Base-by-base conservation (phyloP, 768 basidiomycete genomes). In the Kwoniella dendrophila region DNA sequence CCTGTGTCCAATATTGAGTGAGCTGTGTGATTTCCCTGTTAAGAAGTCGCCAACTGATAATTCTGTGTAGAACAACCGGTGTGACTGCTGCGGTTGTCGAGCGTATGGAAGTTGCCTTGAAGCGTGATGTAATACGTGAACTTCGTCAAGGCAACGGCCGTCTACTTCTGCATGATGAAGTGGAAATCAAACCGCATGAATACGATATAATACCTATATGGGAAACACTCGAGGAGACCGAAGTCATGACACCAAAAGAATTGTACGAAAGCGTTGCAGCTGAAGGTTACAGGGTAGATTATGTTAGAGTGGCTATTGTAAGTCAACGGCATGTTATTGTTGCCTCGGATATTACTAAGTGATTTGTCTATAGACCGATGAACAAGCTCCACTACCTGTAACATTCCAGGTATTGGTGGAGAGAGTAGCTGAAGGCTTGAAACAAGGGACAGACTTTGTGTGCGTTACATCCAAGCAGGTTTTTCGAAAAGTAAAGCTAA, bases 1-100 rank as follows among this genome's bases (percentile, higher is more conserved):
- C 96, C 96, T 0, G 81, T 98, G 24, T 90, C 91, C 79, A 99
- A 99, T 69, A 90, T 99, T 55, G 89, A 98, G 90, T 95, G 80
- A 80, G 87, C 77, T 12, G 20, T 11, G 8, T 33, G 20, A 44
- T 36, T 40, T 38, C 2, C 22, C 14, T 32, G 44, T 0, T 10
- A 56, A 20, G n/a, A n/a, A 5, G 41, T n/a, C 3, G 32, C 12
- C 8, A 20, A 26, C 55, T 64, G 53, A 65, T 22, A 2, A 14
- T 1, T 8, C 22, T 4, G 20, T 16, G 0, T 66, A 93, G 92
- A 71, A 91, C 95, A 2, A 98, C 96, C 0, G 96, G 96, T 24
- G 88, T 98, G 2, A 90, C 91, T 0, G 94, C 93, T 0, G 82
- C 83, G 5, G 87, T 90, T 33, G 96, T 98, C 2, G 96, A 98